phyloP scores from a whole-genome alignment of 1,284 basidiomycete genomes.

The Ganoderma meredithae region DNA sequence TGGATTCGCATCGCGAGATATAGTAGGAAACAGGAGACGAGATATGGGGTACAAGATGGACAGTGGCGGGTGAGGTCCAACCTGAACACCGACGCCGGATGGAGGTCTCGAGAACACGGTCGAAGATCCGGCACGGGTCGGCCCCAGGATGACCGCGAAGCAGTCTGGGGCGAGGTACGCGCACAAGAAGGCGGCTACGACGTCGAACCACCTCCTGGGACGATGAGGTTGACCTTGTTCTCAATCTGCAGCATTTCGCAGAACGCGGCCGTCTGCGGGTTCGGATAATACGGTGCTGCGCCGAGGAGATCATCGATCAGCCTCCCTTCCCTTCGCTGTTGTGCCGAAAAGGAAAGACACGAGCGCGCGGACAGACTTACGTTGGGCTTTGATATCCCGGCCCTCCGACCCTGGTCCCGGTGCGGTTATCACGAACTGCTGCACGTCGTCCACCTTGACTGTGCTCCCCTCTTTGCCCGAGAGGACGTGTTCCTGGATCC shows the following conservation, averaged over 20 bases:
- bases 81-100: neutral
- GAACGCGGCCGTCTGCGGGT: constrained; percentile 92
- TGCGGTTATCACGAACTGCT: constrained; percentile 80
- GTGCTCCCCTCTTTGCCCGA: constrained; percentile 39
- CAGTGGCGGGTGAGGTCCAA: neutral
- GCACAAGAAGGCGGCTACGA: constrained; percentile 7
- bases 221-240: constrained; percentile 74
- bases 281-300: constrained; percentile 81
- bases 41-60: neutral
- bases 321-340: neutral
- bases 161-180: neutral
- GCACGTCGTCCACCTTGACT: constrained; percentile 61
- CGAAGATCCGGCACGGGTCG: neutral
- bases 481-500: constrained; percentile 67
- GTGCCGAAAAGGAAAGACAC: neutral
- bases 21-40: neutral
- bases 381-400: constrained; percentile 50
- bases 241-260: constrained; percentile 81
- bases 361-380: constrained; percentile 43
- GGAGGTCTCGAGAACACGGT: neutral
- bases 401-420: constrained; percentile 62
- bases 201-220: constrained; percentile 4
- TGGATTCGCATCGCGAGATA: neutral
- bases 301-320: constrained; percentile 20
- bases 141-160: neutral